Conservation (phyloP, 2,329 filamentous ascomycete species). For the Nemania abortiva region DNA sequence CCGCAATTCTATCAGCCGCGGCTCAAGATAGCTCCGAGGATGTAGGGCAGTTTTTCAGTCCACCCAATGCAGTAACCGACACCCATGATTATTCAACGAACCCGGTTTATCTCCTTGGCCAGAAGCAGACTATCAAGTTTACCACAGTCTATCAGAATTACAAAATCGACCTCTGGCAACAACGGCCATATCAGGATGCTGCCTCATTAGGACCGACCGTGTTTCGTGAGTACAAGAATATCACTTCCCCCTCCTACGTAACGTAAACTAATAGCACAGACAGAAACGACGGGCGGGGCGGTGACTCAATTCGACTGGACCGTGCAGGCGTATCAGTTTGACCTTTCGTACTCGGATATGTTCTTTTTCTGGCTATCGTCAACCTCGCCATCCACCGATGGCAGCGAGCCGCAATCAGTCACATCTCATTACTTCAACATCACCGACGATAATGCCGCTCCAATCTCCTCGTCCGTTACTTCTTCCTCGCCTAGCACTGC, state of each 20-base stretch:
- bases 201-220: slow-evolving; percentile 38
- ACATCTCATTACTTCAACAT: slow-evolving; percentile 41
- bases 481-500: slow-evolving; percentile 14
- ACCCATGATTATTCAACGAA: slow-evolving; percentile 31
- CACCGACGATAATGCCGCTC: neutral
- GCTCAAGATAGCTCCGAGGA: neutral
- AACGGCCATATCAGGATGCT: slow-evolving; percentile 21
- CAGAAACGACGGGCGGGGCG: slow-evolving; percentile 18
- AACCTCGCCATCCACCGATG: too few species aligned
- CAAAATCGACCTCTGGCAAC: slow-evolving; percentile 47
- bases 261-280: neutral
- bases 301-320: slow-evolving; percentile 41
- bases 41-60: slow-evolving; percentile 36
- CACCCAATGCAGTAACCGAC: slow-evolving; percentile 18
- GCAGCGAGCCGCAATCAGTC: neutral
- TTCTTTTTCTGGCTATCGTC: slow-evolving; percentile 37
- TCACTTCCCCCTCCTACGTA: neutral
- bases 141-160: slow-evolving; percentile 43
- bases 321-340: slow-evolving; percentile 37
- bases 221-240: slow-evolving; percentile 30
- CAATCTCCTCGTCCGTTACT: slow-evolving; percentile 5
- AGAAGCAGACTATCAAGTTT: slow-evolving; percentile 41
- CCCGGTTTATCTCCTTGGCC: slow-evolving; percentile 27
- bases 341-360: slow-evolving; percentile 30
- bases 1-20: neutral